These are phyloP conservation scores for Vigna reflexopilosa DNA, from an alignment of 306 rosid genomes.

Conservation along the genomic window DNA sequence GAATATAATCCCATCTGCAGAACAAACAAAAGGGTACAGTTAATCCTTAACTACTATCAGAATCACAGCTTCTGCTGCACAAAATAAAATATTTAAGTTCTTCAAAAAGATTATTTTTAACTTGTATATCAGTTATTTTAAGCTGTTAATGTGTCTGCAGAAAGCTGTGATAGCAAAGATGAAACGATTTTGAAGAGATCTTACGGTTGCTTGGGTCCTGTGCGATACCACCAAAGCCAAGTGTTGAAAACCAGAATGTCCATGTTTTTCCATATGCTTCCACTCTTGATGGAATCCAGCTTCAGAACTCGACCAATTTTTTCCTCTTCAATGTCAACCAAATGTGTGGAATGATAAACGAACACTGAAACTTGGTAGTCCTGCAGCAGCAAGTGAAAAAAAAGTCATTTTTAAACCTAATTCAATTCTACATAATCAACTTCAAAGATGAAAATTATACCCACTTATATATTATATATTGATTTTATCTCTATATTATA, in stretches of 20 bases:
- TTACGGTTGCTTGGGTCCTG: conserved; percentile 65
- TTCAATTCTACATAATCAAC: no score
- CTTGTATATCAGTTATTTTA: no score
- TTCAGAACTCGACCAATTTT: conserved; percentile 63
- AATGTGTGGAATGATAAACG: conserved; percentile 41
- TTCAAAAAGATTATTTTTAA: no score
- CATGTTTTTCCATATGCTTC: conserved; percentile 63
- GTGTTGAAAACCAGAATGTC: conserved; percentile 76
- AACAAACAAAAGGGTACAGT: background rate
- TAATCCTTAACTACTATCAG: background rate
- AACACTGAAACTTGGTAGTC: conserved; percentile 65
- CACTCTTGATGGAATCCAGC: conserved; percentile 68
- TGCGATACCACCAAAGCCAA: conserved; percentile 89
- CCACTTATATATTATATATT: no score
- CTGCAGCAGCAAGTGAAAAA: conserved; percentile 39
- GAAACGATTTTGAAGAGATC: conserved; percentile 17
- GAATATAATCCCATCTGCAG: conserved; percentile 77
- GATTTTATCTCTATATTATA: no score
- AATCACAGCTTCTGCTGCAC: background rate
- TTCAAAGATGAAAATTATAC: no score
- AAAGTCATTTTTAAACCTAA: no score
- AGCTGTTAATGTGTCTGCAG: no score
- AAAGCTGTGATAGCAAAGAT: no score
- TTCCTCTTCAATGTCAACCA: conserved; percentile 73
- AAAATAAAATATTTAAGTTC: background rate